A percentile compares a stretch with the other conserved stretches of the same genome.
phyloP scores from a whole-genome alignment of 208 protist genomes.

The Wallacemonas sp. region DNA sequence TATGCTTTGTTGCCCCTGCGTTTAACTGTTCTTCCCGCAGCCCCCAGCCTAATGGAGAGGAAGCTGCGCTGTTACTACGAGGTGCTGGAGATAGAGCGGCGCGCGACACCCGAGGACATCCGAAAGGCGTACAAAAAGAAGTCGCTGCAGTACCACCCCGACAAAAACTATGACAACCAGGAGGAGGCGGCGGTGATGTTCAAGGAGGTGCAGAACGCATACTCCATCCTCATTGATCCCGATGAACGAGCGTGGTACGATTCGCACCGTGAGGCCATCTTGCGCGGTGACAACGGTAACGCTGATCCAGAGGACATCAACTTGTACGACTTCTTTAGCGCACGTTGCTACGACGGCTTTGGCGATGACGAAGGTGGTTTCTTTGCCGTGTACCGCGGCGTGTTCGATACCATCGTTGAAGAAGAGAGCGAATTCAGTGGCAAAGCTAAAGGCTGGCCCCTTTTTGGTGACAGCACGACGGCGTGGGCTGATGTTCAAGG shows the following conservation, averaged over 20 bases:
- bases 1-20: neutral
- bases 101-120: constrained; percentile 79
- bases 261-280: constrained; percentile 81
- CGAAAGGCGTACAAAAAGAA: constrained; percentile 85
- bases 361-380: constrained; percentile 76
- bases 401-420: constrained; percentile 73
- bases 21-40: constrained; percentile 4
- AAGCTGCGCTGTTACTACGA: constrained; percentile 87
- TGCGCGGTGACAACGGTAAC: constrained; percentile 55
- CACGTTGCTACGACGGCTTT: constrained; percentile 77
- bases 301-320: constrained; percentile 69
- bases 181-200: constrained; percentile 74
- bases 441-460: constrained; percentile 58
- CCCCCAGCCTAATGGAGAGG: constrained; percentile 18
- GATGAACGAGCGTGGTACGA: constrained; percentile 91
- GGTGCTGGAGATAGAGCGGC: constrained; percentile 76
- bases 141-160: constrained; percentile 86
- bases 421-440: constrained; percentile 66
- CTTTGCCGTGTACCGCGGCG: constrained; percentile 72
- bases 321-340: constrained; percentile 83
- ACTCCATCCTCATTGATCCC: constrained; percentile 81
- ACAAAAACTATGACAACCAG: constrained; percentile 87
- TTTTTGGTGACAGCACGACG: constrained; percentile 66
- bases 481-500: constrained; percentile 57
- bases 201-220: constrained; percentile 90